A percentile compares a stretch with the other conserved stretches of the same genome.
These are phyloP conservation scores for Penstemon newberryi DNA, from an alignment of 257 asterid genomes.

Conservation along the genomic window DNA sequence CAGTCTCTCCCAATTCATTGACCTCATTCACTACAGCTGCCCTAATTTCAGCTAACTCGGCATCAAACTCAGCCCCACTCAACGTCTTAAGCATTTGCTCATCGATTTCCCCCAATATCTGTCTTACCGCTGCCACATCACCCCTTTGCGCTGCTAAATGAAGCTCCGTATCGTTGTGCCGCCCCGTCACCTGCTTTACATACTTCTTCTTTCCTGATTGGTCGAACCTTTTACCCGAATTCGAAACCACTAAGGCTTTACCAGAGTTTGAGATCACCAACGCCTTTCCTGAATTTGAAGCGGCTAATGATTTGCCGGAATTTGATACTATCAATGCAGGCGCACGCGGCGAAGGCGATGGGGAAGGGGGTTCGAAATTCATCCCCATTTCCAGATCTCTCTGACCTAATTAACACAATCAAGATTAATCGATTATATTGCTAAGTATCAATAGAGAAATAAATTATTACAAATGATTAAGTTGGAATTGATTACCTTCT, in stretches of 20 bases:
- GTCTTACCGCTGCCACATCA: slow-evolving; percentile 64
- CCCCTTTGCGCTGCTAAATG: slow-evolving; percentile 89
- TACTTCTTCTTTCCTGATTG: slow-evolving; percentile 69
- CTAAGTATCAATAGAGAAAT: no score
- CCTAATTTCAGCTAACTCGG: slow-evolving; percentile 56
- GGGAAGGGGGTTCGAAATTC: slow-evolving; percentile 36
- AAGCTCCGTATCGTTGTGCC: slow-evolving; percentile 87
- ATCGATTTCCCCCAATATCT: slow-evolving; percentile 65
- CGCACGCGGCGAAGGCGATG: slow-evolving; percentile 59
- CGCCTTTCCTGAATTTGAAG: slow-evolving; percentile 62
- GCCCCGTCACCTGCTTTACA: slow-evolving; percentile 89
- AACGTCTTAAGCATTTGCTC: slow-evolving; percentile 59
- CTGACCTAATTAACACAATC: slow-evolving; percentile 35
- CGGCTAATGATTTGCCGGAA: slow-evolving; percentile 50
- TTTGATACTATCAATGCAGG: slow-evolving; percentile 59
- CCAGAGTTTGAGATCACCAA: slow-evolving; percentile 64
- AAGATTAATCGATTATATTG: neutral
- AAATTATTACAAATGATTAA: neutral
- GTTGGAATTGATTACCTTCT: slow-evolving; percentile 18
- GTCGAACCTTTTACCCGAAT: slow-evolving; percentile 46
- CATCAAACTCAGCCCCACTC: slow-evolving; percentile 59
- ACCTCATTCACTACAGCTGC: slow-evolving; percentile 59
- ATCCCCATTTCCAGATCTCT: slow-evolving; percentile 51
- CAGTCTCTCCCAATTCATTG: slow-evolving; percentile 63
- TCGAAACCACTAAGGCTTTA: slow-evolving; percentile 48